Evolutionary conservation across 1,139 yeast genomes (phyloP).

Genomic region (Pichia sp.): DNA sequence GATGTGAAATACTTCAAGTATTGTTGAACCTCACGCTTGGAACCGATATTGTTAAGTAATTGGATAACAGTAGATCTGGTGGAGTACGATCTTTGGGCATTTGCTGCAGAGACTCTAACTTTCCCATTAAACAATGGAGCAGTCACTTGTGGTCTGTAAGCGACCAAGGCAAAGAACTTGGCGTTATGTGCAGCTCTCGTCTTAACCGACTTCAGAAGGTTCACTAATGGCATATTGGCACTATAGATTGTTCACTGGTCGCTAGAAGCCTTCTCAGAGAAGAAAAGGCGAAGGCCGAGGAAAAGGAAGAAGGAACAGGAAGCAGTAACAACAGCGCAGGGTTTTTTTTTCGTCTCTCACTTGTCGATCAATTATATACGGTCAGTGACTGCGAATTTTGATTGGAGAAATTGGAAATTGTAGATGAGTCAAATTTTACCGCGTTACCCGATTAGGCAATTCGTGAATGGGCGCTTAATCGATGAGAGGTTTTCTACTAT

Average conservation of each 20-base stretch:
- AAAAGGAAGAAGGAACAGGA: background rate
- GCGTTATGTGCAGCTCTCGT: conserved; percentile 3
- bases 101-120: too few species aligned
- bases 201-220: conserved; percentile 5
- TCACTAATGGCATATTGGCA: conserved; percentile 10
- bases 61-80: conserved; percentile 95
- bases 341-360: too few species aligned
- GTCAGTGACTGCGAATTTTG: too few species aligned
- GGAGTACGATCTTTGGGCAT: conserved; percentile 35
- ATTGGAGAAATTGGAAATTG: too few species aligned
- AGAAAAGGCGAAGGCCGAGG: background rate
- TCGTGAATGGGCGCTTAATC: too few species aligned
- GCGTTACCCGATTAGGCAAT: conserved; percentile 13
- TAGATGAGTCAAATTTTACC: conserved; percentile 14
- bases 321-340: too few species aligned
- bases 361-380: too few species aligned
- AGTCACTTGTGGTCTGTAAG: conserved; percentile 6
- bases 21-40: conserved; percentile 96
- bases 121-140: too few species aligned
- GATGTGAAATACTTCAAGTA: conserved; percentile 94
- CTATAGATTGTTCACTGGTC: too few species aligned
- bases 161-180: conserved; percentile 11
- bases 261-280: too few species aligned
- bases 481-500: too few species aligned
- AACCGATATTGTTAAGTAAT: conserved; percentile 88